Conservation (phyloP, 345 rosid species). For the Pelargonium nanum region DNA sequence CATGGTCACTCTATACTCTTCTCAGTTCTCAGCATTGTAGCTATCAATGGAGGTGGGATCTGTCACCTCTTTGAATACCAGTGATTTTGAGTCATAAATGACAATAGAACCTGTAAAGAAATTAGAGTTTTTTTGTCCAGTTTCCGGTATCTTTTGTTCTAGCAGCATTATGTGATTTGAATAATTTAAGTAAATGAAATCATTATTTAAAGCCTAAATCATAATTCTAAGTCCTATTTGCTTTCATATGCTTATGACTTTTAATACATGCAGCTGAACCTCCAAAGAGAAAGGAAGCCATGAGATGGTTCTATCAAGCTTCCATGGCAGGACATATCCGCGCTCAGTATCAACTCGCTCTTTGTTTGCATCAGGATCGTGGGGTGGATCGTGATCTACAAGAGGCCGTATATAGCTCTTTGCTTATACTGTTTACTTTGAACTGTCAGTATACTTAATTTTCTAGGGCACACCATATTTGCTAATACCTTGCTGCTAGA, state of each 20-base stretch:
- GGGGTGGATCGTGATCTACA: conserved; percentile 39
- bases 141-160: too few relatives aligned
- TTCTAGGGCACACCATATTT: not conserved
- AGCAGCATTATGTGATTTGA: too few relatives aligned
- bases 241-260: not conserved
- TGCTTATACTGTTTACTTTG: not conserved
- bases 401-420: conserved; percentile 45
- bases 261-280: conserved; percentile 52
- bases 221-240: not conserved
- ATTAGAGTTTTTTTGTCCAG: too few relatives aligned
- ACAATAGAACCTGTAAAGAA: too few relatives aligned
- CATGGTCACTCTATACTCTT: too few relatives aligned
- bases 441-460: not conserved
- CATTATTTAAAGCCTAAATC: too few relatives aligned
- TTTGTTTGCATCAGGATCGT: conserved; percentile 63
- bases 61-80: too few relatives aligned
- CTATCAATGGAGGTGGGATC: too few relatives aligned
- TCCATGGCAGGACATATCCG: conserved; percentile 54
- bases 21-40: too few relatives aligned
- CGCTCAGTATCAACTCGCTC: conserved; percentile 83
- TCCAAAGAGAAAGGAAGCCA: conserved; percentile 42
- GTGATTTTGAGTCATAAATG: too few relatives aligned
- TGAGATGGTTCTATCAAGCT: conserved; percentile 56
- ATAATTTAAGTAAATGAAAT: too few relatives aligned
- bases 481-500: not conserved